phyloP scores from a whole-genome alignment of 176 grass and related monocot species.

The Rhynchospora tenuis region DNA sequence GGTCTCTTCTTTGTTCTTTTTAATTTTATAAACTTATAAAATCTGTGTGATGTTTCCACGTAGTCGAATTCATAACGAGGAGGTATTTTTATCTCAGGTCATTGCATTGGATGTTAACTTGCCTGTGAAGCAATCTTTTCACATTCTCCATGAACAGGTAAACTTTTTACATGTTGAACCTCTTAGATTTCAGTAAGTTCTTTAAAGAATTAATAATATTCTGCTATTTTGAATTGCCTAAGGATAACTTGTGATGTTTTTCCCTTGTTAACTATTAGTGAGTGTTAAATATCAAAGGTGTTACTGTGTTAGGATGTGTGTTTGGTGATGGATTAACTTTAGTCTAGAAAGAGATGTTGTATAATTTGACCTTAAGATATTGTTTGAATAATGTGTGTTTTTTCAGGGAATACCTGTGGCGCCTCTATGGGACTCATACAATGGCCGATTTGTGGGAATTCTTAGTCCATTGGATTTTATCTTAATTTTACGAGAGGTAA shows the following conservation, averaged over 20 bases:
- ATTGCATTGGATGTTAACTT: conserved; percentile 95
- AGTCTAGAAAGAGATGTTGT: not conserved
- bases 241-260: not conserved
- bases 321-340: not conserved
- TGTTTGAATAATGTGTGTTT: not conserved
- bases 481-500: conserved; percentile 91
- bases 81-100: conserved; percentile 45
- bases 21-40: conserved; percentile 8
- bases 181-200: not conserved
- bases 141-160: conserved; percentile 99
- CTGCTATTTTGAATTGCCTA: not conserved
- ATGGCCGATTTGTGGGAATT: conserved; percentile 82
- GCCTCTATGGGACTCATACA: conserved; percentile 86
- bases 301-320: not conserved
- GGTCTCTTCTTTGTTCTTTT: not conserved
- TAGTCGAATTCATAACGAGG: not conserved
- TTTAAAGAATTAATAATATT: not conserved
- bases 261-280: not conserved
- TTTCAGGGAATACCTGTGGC: conserved; percentile 93
- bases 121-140: conserved; percentile 97
- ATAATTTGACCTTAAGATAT: not conserved
- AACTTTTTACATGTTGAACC: not conserved
- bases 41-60: not conserved
- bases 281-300: not conserved
- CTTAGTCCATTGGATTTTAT: conserved; percentile 95